These are phyloP conservation scores for Cryptosporidium canis DNA, from an alignment of 169 alveolate species.

Conservation along the genomic window DNA sequence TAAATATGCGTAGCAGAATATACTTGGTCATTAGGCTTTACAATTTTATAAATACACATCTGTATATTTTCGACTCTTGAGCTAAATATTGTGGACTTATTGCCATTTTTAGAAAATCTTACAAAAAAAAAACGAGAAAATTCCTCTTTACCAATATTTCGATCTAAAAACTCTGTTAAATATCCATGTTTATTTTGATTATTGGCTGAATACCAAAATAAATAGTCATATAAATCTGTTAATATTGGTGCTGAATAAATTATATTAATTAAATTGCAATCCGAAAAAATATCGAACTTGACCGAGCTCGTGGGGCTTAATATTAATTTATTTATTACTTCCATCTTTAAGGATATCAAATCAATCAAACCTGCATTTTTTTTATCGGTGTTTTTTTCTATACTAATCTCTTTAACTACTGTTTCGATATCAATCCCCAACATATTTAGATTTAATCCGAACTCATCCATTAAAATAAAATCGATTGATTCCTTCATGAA, in stretches of 20 bases:
- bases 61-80: neutral
- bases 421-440: neutral
- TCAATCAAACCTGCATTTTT: neutral
- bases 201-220: conserved; percentile 37
- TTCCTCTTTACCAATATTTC: neutral
- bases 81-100: neutral
- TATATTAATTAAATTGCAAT: neutral
- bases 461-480: conserved; percentile 17
- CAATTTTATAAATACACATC: conserved; percentile 17
- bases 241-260: conserved; percentile 44
- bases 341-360: neutral
- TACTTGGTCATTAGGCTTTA: conserved; percentile 17
- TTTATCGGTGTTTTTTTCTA: too few relatives aligned
- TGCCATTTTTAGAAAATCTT: conserved; percentile 12
- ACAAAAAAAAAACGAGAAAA: neutral
- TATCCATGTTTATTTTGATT: conserved; percentile 1
- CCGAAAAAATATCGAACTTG: neutral
- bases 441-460: conserved; percentile 10
- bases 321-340: neutral
- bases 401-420: neutral
- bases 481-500: neutral
- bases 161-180: conserved; percentile 8
- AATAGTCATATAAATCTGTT: conserved; percentile 36
- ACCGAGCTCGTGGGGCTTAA: neutral
- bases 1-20: neutral